These are phyloP conservation scores for Pulveroboletus sp. DNA, from an alignment of 768 basidiomycete species.

Conservation along the genomic window DNA sequence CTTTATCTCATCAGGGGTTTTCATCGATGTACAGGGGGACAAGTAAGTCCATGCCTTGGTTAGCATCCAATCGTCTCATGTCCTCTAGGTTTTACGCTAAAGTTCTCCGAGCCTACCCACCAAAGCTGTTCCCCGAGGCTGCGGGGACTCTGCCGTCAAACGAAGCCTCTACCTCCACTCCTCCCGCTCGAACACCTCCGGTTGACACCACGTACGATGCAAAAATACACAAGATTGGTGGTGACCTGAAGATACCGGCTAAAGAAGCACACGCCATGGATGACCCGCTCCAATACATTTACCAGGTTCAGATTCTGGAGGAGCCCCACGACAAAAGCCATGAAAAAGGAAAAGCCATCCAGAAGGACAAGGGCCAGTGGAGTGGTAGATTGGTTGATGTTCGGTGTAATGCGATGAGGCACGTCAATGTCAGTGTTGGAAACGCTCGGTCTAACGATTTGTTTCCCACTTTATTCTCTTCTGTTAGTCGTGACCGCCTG, in stretches of 20 bases:
- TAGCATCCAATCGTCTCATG: constrained; percentile 13
- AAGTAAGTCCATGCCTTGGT: constrained; percentile 50
- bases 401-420: constrained; percentile 77
- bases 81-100: constrained; percentile 69
- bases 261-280: constrained; percentile 71
- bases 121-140: constrained; percentile 43
- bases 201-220: constrained; percentile 46
- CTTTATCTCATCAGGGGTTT: constrained; percentile 53
- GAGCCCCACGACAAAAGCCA: constrained; percentile 65
- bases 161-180: constrained; percentile 38
- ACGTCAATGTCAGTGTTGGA: constrained; percentile 20
- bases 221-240: constrained; percentile 64
- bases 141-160: constrained; percentile 31
- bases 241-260: constrained; percentile 69
- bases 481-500: constrained; percentile 80
- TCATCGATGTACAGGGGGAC: constrained; percentile 82
- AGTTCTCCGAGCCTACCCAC: constrained; percentile 74
- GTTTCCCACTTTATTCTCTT: not conserved
- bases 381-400: constrained; percentile 82
- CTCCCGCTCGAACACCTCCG: constrained; percentile 40
- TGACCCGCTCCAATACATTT: constrained; percentile 78
- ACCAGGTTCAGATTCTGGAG: constrained; percentile 83
- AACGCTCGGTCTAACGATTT: constrained; percentile 1
- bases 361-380: constrained; percentile 59
- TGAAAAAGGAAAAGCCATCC: constrained; percentile 51